phyloP scores from a whole-genome alignment of 78 protist species.

The Dictyostelium intermedium region DNA sequence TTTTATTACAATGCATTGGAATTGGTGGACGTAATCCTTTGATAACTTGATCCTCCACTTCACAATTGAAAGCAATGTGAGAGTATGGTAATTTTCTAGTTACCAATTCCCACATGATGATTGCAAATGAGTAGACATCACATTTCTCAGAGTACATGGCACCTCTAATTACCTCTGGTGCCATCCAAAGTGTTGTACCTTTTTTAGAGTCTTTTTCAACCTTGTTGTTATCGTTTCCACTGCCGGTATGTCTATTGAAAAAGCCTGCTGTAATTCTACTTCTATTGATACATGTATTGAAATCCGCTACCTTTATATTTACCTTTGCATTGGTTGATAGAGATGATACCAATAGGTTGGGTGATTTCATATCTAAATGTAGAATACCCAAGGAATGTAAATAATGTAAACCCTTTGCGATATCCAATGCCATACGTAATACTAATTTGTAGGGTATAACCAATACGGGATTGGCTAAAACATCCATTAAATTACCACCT shows the following conservation, averaged over 20 bases:
- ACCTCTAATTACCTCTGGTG: slow-evolving; percentile 65
- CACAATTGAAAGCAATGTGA: slow-evolving; percentile 25
- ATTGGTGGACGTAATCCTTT: slow-evolving; percentile 36
- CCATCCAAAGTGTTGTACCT: slow-evolving; percentile 78
- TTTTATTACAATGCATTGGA: slow-evolving; percentile 14
- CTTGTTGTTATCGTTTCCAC: not conserved
- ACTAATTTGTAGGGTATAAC: slow-evolving; percentile 22
- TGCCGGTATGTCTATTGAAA: not conserved
- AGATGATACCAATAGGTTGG: slow-evolving; percentile 55
- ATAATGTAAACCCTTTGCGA: slow-evolving; percentile 71
- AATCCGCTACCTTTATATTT: slow-evolving; percentile 61
- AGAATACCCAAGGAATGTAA: slow-evolving; percentile 72
- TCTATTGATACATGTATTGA: slow-evolving; percentile 66
- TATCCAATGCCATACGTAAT: slow-evolving; percentile 63
- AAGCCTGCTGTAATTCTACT: slow-evolving; percentile 18
- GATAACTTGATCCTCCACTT: slow-evolving; percentile 39
- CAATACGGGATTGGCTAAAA: slow-evolving; percentile 4
- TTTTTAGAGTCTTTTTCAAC: not conserved
- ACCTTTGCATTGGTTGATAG: slow-evolving; percentile 13
- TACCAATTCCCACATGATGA: slow-evolving; percentile 73
- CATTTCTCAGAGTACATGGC: slow-evolving; percentile 49
- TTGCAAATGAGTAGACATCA: slow-evolving; percentile 63
- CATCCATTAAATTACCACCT: slow-evolving; percentile 69
- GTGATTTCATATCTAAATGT: slow-evolving; percentile 72
- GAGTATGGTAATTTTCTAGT: slow-evolving; percentile 51